phyloP scores from a whole-genome alignment of 176 grass and related monocot genomes.

The Musa itinerans region DNA sequence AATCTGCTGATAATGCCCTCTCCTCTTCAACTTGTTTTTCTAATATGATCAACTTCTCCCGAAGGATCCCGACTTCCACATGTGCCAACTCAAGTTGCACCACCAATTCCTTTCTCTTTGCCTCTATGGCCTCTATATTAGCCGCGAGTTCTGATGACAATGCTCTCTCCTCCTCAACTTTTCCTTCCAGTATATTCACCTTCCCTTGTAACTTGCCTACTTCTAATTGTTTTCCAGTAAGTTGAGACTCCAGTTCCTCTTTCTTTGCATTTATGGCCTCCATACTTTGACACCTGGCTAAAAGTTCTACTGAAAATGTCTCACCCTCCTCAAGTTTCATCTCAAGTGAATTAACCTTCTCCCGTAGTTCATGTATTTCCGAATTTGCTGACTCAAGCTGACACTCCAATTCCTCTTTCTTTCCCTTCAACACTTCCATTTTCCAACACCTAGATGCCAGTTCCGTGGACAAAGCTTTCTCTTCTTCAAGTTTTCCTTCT shows the following conservation, averaged over 20 bases:
- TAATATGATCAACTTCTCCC: slow-evolving; percentile 22
- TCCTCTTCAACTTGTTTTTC: slow-evolving; percentile 51
- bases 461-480: slow-evolving; percentile 40
- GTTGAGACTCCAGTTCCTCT: slow-evolving; percentile 35
- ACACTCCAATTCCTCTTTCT: slow-evolving; percentile 43
- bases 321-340: slow-evolving; percentile 30
- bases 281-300: slow-evolving; percentile 16
- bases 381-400: slow-evolving; percentile 43
- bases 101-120: slow-evolving; percentile 44
- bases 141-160: slow-evolving; percentile 43
- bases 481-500: slow-evolving; percentile 51
- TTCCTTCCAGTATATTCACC: slow-evolving; percentile 35
- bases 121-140: slow-evolving; percentile 56
- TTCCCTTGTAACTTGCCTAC: slow-evolving; percentile 36
- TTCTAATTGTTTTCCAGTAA: slow-evolving; percentile 26
- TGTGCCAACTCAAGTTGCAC: slow-evolving; percentile 34
- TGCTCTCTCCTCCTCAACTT: slow-evolving; percentile 52
- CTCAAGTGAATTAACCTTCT: slow-evolving; percentile 35
- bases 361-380: slow-evolving; percentile 31
- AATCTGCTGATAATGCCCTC: slow-evolving; percentile 18
- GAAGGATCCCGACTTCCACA: slow-evolving; percentile 35
- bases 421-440: slow-evolving; percentile 35
- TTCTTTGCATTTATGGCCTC: slow-evolving; percentile 24
- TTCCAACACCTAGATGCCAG: slow-evolving; percentile 40
- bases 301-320: slow-evolving; percentile 22